Conservation (phyloP, 768 basidiomycete species). For the Boletus rex-veris region DNA sequence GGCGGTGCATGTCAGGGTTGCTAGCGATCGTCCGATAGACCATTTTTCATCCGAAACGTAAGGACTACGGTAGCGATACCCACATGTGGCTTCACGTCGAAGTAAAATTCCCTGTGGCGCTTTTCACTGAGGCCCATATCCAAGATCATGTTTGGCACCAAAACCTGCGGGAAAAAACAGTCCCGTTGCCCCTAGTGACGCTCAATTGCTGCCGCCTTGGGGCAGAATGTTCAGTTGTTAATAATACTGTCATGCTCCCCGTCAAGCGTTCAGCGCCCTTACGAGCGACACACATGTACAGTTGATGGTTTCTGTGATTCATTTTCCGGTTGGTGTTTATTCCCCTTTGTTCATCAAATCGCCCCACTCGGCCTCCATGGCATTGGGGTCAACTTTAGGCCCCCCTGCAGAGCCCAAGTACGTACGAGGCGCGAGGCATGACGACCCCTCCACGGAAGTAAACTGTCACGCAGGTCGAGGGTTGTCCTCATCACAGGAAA, state of each 20-base stretch:
- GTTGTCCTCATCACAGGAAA: conserved; percentile 9
- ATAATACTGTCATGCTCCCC: conserved; percentile 4
- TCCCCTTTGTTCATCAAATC: not conserved
- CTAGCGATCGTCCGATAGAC: not conserved
- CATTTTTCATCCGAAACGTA: conserved; percentile 9
- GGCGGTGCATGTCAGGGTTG: conserved; percentile 19
- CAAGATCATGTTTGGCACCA: not conserved
- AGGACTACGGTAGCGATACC: too few relatives aligned
- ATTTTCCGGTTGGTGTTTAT: not conserved
- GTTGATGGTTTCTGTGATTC: conserved; percentile 11
- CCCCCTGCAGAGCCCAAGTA: conserved; percentile 9
- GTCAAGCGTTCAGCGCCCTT: conserved; percentile 3
- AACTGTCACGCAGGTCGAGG: conserved; percentile 5
- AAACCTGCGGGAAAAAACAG: not conserved
- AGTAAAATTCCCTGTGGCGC: not conserved
- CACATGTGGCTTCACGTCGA: too few relatives aligned
- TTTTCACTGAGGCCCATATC: not conserved
- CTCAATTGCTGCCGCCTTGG: conserved; percentile 2
- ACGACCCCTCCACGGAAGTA: conserved; percentile 10
- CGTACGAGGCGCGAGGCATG: conserved; percentile 7
- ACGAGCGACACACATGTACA: too few relatives aligned
- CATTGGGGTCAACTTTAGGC: not conserved
- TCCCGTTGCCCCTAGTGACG: not conserved
- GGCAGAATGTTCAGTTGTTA: conserved; percentile 10
- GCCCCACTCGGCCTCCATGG: conserved; percentile 2